These are phyloP conservation scores for Taphrina sp. DNA, from an alignment of 1,139 yeast genomes.

Conservation along the genomic window DNA sequence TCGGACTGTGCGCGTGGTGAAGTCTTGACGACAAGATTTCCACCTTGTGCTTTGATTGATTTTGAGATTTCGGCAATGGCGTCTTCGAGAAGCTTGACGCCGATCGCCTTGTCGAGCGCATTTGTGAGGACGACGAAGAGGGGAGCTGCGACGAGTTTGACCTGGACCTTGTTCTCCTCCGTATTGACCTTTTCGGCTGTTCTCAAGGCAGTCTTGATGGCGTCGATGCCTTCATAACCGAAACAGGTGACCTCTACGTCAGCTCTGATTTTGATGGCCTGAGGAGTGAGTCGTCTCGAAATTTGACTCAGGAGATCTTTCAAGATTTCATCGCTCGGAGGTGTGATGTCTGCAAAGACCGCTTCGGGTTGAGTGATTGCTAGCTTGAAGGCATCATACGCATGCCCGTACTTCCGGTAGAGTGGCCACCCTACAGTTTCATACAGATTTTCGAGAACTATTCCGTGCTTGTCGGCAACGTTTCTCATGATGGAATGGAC, in stretches of 20 bases:
- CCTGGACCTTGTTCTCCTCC: slow-evolving; percentile 73
- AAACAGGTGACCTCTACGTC: slow-evolving; percentile 97
- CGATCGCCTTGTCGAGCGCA: slow-evolving; percentile 86
- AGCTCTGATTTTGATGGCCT: slow-evolving; percentile 95
- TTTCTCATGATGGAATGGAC: slow-evolving; percentile 96
- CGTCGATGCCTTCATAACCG: slow-evolving; percentile 96
- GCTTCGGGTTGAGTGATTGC: slow-evolving; percentile 74
- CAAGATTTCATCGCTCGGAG: slow-evolving; percentile 55
- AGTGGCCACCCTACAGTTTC: slow-evolving; percentile 95
- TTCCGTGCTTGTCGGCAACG: slow-evolving; percentile 93
- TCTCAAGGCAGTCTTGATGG: slow-evolving; percentile 81
- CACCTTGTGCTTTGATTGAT: slow-evolving; percentile 71
- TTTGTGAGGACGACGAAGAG: slow-evolving; percentile 89
- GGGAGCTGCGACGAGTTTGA: slow-evolving; percentile 96
- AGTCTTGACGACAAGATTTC: slow-evolving; percentile 90
- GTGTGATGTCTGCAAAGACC: slow-evolving; percentile 74
- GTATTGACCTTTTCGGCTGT: slow-evolving; percentile 53
- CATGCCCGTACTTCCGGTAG: slow-evolving; percentile 92
- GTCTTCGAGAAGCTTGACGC: slow-evolving; percentile 70
- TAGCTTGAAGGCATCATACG: slow-evolving; percentile 93
- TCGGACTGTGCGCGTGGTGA: slow-evolving; percentile 99
- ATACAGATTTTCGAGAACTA: slow-evolving; percentile 80
- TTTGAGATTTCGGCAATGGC: slow-evolving; percentile 76
- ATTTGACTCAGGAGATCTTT: slow-evolving; percentile 47
- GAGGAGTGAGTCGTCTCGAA: slow-evolving; percentile 92